Evolutionary conservation across 208 protist species (phyloP).

Genomic region (Phytomonas francai): DNA sequence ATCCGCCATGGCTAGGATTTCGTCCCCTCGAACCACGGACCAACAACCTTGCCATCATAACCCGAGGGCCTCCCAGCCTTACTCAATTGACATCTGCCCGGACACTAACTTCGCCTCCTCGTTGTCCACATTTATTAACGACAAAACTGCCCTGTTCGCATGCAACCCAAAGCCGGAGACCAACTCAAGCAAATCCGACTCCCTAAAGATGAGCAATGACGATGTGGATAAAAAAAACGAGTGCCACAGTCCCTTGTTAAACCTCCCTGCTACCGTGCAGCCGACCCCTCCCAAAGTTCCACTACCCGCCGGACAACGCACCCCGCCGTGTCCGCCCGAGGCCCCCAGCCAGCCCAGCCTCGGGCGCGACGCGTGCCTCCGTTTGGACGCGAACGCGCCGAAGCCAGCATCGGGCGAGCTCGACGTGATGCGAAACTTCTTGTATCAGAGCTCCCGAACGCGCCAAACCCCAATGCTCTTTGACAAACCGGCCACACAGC

Average conservation of each 20-base stretch:
- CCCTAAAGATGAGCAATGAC: neutral
- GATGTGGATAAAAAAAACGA: neutral
- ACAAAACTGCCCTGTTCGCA: neutral
- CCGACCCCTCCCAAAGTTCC: no score
- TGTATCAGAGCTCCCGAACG: neutral
- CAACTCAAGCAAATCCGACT: neutral
- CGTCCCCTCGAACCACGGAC: neutral
- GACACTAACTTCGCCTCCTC: neutral
- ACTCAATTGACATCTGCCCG: neutral
- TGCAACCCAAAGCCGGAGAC: neutral
- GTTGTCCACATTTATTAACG: neutral
- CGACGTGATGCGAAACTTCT: neutral
- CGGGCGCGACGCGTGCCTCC: no score
- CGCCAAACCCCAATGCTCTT: neutral
- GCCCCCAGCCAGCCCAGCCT: neutral
- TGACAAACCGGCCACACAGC: neutral
- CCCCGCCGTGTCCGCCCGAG: neutral
- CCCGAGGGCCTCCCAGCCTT: neutral
- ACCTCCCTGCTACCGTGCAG: neutral
- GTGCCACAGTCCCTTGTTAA: neutral
- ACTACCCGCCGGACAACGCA: neutral
- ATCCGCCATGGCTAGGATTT: neutral
- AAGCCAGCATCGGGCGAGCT: neutral
- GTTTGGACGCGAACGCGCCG: neutral
- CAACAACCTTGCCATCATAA: neutral